Evolutionary conservation across 2,329 filamentous ascomycete genomes (phyloP), one percentile per base, ranked within the genome.

Genomic region (Cytospora mali): DNA sequence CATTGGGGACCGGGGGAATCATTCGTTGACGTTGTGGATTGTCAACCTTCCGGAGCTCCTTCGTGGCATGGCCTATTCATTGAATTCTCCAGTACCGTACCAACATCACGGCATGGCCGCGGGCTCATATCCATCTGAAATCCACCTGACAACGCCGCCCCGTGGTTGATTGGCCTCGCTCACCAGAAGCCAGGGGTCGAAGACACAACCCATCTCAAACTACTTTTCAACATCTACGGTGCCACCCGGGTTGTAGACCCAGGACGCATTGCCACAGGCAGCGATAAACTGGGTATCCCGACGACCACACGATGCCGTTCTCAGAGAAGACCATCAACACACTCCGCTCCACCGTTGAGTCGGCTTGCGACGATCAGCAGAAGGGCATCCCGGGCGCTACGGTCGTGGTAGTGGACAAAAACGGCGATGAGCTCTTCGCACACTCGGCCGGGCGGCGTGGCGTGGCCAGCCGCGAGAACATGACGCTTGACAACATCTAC

Each of bases 401-500:
- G 0, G 75, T 81, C 6, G 75, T 81, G 2, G 74, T 82, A 3
- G 73, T 85, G n/a, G 78, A 74, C 65, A 80, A 76, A 58, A 69
- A 76, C 64, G 82, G 82, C 23, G 71, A 77, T 3, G 79, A 82
- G 10, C 70, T 81, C 0, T 80, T 83, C 66, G 74, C 75, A 2
- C 76, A 85, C 67, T 74, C 82, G 0, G 73, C 80, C 0, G 84
- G 84, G 0, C 79, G 76, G 21, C 73, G 77, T 3, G 83, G 83
- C 0, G 53, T 64, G 23, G 58, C 58, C n/a, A 64, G 56, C 48
- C 27, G 21, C 9, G 64, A 66, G 39, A 46, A 61, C 9, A 64
- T 67, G 66, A 62, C 61, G 23, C 58, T 67, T 7, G 85, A 90
- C 46, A 85, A 77, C 10, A 75, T 85, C 1, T 90, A 88, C 69